Conservation (phyloP, 2,329 filamentous ascomycete species). For the Clonostachys solani region DNA sequence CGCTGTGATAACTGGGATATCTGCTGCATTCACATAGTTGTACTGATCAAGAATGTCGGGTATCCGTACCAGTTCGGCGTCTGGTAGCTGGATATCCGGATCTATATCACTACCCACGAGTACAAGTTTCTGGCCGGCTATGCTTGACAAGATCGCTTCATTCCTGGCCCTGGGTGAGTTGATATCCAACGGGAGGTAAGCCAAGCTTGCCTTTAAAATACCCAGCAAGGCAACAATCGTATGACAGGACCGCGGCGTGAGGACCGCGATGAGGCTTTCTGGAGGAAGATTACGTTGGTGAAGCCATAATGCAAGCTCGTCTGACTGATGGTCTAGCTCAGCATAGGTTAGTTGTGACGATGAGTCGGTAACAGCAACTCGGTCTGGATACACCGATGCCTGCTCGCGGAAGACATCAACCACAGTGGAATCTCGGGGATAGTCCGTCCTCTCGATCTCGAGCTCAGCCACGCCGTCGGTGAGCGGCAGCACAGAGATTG, state of each 20-base stretch:
- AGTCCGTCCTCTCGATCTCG: slow-evolving; percentile 6
- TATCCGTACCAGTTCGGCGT: background rate
- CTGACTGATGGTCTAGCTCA: slow-evolving; percentile 5
- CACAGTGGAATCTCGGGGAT: slow-evolving; percentile 10
- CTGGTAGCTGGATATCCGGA: background rate
- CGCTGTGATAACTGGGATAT: too few species aligned
- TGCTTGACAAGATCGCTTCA: slow-evolving; percentile 7
- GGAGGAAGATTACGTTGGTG: background rate
- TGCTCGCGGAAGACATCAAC: slow-evolving; percentile 7
- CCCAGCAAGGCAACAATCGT: too few species aligned
- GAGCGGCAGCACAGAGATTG: background rate
- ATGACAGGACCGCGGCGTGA: slow-evolving; percentile 6
- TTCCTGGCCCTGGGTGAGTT: slow-evolving; percentile 7
- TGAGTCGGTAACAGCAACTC: slow-evolving; percentile 3
- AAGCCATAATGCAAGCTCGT: slow-evolving; percentile 4
- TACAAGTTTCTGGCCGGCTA: background rate
- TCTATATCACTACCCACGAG: slow-evolving; percentile 3
- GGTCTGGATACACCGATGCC: background rate
- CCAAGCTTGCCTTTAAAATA: slow-evolving; percentile 14
- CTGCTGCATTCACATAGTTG: too few species aligned
- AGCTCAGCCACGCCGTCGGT: background rate
- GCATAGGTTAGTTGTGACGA: slow-evolving; percentile 4
- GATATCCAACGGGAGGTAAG: slow-evolving; percentile 14
- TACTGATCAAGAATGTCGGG: background rate
- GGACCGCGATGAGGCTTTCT: slow-evolving; percentile 4